Base-by-base conservation (phyloP, 129 eudicot species). In the Flaveria bidentis region DNA sequence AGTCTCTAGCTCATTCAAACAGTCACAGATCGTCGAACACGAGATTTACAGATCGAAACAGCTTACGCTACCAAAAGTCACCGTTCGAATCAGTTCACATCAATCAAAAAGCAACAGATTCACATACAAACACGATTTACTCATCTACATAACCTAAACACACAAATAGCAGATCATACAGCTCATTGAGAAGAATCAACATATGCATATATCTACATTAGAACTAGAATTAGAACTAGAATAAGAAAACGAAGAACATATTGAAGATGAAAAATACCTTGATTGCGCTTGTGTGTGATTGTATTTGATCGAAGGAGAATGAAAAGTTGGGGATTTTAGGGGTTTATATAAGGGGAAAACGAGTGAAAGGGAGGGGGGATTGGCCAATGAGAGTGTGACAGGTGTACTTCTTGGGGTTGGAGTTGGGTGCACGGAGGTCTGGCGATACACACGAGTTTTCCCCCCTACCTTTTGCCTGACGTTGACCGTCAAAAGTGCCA, bases 371-470 rank as follows among this genome's bases (percentile, higher is more conserved):
- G 60, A 69, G 64, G 50, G 16, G 5, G 53, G 17, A 76, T 9
- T 4, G 25, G 46, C 92, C 84, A 88, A 83, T 85, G 45, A 63
- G 55, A 49, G 77, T n/a, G 47, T 10, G 88, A 83, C 93, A 81
- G 66, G 71, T 83, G 88, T 77, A 53, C 18, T 74, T 60, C 60
- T 39, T n/a, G 73, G 67, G 85, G 78, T 82, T 80, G 82, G 41
- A 83, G 78, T 65, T 70, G 71, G 79, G 75, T 67, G 75, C 60
- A 73, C 64, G 60, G 36, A 64, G 72, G 82, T 61, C 55, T 0
- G 73, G 79, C 78, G 83, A 52, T 80, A 53, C 74, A 55, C 83
- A 65, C 83, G 73, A 80, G 66, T 53, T 73, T 47, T 63, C 25
- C 80, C 80, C 80, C 73, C n/a, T 1, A 33, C 67, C 73, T 52